Conservation (phyloP, 1,284 basidiomycete genomes). For the Microbotryum silenes-acaulis region DNA sequence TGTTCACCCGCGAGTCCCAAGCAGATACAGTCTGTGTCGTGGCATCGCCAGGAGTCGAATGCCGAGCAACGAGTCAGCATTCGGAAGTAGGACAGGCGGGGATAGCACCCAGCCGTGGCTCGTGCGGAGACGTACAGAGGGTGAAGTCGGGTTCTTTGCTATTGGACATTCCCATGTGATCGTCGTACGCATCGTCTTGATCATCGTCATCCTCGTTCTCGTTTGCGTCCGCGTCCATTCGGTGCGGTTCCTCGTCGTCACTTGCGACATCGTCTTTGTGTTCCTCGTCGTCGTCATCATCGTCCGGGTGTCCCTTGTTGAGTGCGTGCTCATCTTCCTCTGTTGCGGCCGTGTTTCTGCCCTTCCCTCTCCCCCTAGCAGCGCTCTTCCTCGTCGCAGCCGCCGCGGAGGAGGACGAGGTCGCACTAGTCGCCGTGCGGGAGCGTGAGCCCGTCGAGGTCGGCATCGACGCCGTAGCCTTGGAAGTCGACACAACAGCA, state of each 20-base stretch:
- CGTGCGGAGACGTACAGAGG: constrained; percentile 16
- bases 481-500: no score
- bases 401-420: no score
- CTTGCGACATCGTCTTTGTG: not conserved
- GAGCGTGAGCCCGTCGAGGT: no score
- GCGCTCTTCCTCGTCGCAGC: no score
- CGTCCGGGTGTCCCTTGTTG: no score
- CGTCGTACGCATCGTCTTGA: not conserved
- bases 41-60: not conserved
- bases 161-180: not conserved
- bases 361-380: no score
- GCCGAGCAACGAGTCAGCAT: not conserved
- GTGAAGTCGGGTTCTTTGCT: constrained; percentile 23
- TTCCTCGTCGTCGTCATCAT: no score
- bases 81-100: not conserved
- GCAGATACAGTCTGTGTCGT: constrained; percentile 31
- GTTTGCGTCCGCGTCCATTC: not conserved
- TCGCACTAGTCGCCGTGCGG: no score
- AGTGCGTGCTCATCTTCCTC: no score
- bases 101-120: no score
- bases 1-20: constrained; percentile 52
- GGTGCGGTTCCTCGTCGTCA: not conserved
- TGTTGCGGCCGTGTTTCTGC: no score
- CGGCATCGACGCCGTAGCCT: no score
- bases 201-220: constrained; percentile 5